Conservation (phyloP, 2,329 filamentous ascomycete species). For the Phoma sp. region DNA sequence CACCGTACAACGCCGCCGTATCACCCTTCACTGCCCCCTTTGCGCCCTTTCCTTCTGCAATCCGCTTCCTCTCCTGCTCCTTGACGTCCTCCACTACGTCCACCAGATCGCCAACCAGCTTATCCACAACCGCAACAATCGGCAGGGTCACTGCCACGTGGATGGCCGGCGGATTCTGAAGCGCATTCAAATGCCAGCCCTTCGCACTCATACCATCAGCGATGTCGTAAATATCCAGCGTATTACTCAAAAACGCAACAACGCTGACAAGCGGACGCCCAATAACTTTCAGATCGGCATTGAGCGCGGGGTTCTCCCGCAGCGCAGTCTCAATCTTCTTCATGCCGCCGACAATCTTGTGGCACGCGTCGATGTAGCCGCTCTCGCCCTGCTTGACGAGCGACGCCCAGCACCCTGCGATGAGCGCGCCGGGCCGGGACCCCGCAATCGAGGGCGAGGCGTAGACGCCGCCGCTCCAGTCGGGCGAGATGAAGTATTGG, state of each 20-base stretch:
- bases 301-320: constrained; percentile 70
- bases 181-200: constrained; percentile 95
- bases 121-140: constrained; percentile 80
- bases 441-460: constrained; percentile 92
- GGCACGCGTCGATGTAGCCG: constrained; percentile 87
- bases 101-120: constrained; percentile 74
- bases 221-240: constrained; percentile 92
- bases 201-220: constrained; percentile 83
- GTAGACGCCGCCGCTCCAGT: constrained; percentile 97
- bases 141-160: constrained; percentile 94
- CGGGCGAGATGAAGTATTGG: constrained; percentile 95
- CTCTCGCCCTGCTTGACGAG: constrained; percentile 87
- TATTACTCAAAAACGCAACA: constrained; percentile 82
- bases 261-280: constrained; percentile 90
- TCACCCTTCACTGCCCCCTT: constrained; percentile 72
- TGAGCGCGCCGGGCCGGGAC: constrained; percentile 89
- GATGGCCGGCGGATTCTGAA: constrained; percentile 90
- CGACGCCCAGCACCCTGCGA: constrained; percentile 94
- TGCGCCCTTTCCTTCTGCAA: constrained; percentile 71
- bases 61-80: constrained; percentile 78
- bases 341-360: constrained; percentile 84
- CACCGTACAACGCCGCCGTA: constrained; percentile 88
- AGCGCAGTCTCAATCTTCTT: constrained; percentile 82
- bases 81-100: constrained; percentile 72
- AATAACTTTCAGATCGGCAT: constrained; percentile 77